A percentile compares a stretch with the other conserved stretches of the same genome.
Evolutionary conservation across 768 basidiomycete genomes (phyloP).

Genomic region (Tulasnella sp.): DNA sequence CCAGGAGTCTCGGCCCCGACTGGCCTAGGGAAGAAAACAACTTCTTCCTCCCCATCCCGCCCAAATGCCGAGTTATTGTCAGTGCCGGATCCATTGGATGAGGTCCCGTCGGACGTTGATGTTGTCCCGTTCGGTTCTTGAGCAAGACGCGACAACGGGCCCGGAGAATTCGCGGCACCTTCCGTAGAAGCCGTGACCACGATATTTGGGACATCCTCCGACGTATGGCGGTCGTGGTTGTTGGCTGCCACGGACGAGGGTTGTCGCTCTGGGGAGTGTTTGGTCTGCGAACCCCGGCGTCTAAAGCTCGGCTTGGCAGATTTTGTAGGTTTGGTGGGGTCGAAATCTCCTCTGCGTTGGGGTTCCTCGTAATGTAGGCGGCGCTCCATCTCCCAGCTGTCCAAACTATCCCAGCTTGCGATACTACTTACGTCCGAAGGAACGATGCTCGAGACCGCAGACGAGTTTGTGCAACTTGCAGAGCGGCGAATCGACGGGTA

Average conservation of each 20-base stretch:
- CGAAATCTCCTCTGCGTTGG: constrained; percentile 13
- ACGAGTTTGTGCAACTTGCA: constrained; percentile 6
- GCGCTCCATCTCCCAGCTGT: constrained; percentile 25
- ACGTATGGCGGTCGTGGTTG: background rate
- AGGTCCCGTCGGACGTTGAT: background rate
- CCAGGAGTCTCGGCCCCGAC: constrained; percentile 13
- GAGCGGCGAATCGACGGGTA: constrained; percentile 11
- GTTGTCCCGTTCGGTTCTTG: background rate
- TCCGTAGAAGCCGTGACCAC: constrained; percentile 14
- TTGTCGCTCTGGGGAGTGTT: background rate
- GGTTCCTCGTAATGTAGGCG: constrained; percentile 19
- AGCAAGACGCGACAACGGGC: background rate
- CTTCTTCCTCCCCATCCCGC: background rate
- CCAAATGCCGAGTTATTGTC: background rate
- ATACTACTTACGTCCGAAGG: constrained; percentile 21
- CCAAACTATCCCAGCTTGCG: constrained; percentile 26
- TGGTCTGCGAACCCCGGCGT: background rate
- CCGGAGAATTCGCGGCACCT: background rate
- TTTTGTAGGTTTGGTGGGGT: background rate
- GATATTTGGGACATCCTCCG: constrained; percentile 19
- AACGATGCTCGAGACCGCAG: background rate
- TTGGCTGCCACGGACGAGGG: background rate
- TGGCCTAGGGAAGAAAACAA: constrained; percentile 20
- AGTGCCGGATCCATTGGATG: background rate
- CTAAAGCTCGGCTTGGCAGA: background rate